These are phyloP conservation scores for Plasmodium reichenowi DNA, from an alignment of 169 alveolate genomes.

Conservation along the genomic window DNA sequence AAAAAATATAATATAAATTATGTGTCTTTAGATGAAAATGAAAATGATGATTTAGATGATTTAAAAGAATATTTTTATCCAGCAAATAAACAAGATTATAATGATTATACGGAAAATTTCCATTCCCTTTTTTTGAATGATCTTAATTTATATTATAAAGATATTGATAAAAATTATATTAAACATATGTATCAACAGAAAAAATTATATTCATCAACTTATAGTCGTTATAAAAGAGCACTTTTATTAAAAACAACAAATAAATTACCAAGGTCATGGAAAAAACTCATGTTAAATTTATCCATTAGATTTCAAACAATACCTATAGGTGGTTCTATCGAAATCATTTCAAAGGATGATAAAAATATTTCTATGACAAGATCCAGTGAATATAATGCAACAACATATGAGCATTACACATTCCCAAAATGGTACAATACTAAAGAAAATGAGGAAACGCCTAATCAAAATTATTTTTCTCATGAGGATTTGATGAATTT, in stretches of 20 bases:
- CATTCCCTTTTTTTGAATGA: constrained; percentile 33
- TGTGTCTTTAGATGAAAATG: constrained; percentile 8
- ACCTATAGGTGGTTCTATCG: constrained; percentile 64
- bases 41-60: constrained; percentile 62
- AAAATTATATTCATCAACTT: constrained; percentile 49
- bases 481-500: constrained; percentile 60
- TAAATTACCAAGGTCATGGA: constrained; percentile 59
- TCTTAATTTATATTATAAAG: constrained; percentile 43
- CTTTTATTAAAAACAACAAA: constrained; percentile 35
- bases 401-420: constrained; percentile 61
- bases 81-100: constrained; percentile 5
- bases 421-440: constrained; percentile 59
- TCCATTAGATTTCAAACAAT: constrained; percentile 70
- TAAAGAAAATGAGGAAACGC: constrained; percentile 43
- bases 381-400: constrained; percentile 50
- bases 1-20: constrained; percentile 36
- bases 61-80: constrained; percentile 69
- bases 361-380: constrained; percentile 61
- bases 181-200: constrained; percentile 75
- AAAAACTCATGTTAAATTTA: constrained; percentile 32
- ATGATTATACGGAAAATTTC: constrained; percentile 65
- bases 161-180: constrained; percentile 53
- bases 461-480: constrained; percentile 15
- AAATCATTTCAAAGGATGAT: constrained; percentile 29
- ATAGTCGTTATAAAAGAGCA: constrained; percentile 54